phyloP scores from a whole-genome alignment of 805 yeast species.

The Schwanniomyces polymorphus region DNA sequence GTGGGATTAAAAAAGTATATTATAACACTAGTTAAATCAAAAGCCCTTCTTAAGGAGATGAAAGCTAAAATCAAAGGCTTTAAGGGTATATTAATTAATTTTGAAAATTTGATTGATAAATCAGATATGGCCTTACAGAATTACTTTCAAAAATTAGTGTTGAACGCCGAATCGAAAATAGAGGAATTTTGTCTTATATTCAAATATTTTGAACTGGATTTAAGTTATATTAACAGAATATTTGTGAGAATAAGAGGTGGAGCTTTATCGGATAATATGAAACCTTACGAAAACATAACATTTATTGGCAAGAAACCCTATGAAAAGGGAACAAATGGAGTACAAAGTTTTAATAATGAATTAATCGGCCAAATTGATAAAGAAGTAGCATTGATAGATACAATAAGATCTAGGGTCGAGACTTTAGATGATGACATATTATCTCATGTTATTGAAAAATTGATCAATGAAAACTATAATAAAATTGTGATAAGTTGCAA shows the following conservation, averaged over 20 bases:
- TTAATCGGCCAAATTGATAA: conserved; percentile 48
- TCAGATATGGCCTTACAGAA: conserved; percentile 56
- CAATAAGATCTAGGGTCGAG: conserved; percentile 24
- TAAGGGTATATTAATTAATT: conserved; percentile 64
- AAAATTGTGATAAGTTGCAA: conserved; percentile 13
- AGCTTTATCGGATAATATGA: conserved; percentile 43
- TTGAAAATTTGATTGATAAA: conserved; percentile 53
- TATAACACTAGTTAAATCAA: conserved; percentile 36
- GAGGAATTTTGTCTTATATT: conserved; percentile 42
- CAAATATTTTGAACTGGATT: conserved; percentile 39
- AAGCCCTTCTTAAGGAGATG: conserved; percentile 47
- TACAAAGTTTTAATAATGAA: conserved; percentile 53
- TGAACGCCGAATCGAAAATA: conserved; percentile 36
- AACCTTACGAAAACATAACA: conserved; percentile 46
- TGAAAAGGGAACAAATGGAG: conserved; percentile 62
- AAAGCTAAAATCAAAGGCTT: conserved; percentile 49
- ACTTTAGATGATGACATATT: conserved; percentile 40
- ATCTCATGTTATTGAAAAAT: conserved; percentile 29
- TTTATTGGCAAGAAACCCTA: conserved; percentile 46
- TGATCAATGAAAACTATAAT: conserved; percentile 10
- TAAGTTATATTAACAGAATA: conserved; percentile 13
- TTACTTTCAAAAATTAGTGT: conserved; percentile 43
- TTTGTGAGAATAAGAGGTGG: conserved; percentile 21
- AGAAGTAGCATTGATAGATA: conserved; percentile 48
- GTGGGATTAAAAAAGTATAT: conserved; percentile 39